Evolutionary conservation across 768 basidiomycete species (phyloP).

Genomic region (Tulasnella sp.): DNA sequence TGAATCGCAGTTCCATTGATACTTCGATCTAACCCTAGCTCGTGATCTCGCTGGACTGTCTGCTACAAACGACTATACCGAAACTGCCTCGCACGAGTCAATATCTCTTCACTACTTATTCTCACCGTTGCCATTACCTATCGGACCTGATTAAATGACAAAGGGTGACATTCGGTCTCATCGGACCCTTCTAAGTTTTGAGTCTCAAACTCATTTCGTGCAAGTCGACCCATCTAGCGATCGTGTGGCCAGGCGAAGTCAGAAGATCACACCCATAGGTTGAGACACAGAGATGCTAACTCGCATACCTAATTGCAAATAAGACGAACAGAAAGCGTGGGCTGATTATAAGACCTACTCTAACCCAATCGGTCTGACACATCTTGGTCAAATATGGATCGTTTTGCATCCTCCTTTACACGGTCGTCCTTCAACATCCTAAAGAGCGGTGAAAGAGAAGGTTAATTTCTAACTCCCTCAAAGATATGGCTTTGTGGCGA

Average conservation of each 20-base stretch:
- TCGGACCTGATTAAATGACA: background rate
- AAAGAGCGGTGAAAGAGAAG: slow-evolving; percentile 3
- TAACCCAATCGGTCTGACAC: slow-evolving; percentile 38
- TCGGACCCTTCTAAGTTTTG: background rate
- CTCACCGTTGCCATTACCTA: too few species aligned
- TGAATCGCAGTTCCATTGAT: too few species aligned
- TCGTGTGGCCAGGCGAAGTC: background rate
- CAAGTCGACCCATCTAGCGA: background rate
- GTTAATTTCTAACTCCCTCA: background rate
- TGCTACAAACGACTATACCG: too few species aligned
- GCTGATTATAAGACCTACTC: background rate
- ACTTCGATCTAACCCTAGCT: too few species aligned
- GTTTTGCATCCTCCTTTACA: slow-evolving; percentile 40
- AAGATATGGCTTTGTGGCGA: slow-evolving; percentile 23
- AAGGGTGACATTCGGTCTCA: background rate
- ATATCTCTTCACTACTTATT: too few species aligned
- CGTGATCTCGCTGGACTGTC: too few species aligned
- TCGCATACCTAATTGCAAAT: background rate
- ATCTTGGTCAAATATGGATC: slow-evolving; percentile 42
- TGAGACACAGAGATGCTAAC: background rate
- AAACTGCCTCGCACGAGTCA: too few species aligned
- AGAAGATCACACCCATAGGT: background rate
- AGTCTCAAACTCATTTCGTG: background rate
- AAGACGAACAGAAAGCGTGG: background rate
- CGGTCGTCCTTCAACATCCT: slow-evolving; percentile 91